Conservation (phyloP, 164 flowering plant species). For the Piper betle region DNA sequence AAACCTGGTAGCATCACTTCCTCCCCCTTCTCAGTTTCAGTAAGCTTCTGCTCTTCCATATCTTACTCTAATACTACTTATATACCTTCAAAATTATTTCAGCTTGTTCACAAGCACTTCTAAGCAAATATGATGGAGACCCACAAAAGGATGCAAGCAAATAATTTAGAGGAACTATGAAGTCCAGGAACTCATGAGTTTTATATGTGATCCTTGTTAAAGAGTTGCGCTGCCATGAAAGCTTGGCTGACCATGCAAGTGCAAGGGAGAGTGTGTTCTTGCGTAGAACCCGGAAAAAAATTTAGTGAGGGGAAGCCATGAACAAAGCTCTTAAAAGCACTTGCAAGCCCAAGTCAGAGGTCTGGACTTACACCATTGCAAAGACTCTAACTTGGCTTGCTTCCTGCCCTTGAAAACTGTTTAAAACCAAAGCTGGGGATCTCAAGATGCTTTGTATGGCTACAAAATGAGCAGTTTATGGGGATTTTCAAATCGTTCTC, state of each 20-base stretch:
- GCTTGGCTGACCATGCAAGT: slow-evolving; percentile 71
- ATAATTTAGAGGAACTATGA: background rate
- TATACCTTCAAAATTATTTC: no score
- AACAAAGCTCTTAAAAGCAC: slow-evolving; percentile 7
- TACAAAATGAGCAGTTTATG: slow-evolving; percentile 30
- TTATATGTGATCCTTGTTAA: slow-evolving; percentile 38
- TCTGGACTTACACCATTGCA: slow-evolving; percentile 5
- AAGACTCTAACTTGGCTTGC: slow-evolving; percentile 17
- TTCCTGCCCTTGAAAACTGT: slow-evolving; percentile 11
- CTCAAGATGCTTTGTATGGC: slow-evolving; percentile 29
- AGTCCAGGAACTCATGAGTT: slow-evolving; percentile 2
- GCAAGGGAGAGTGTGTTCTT: slow-evolving; percentile 25
- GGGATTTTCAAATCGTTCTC: slow-evolving; percentile 29
- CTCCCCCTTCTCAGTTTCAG: slow-evolving; percentile 31
- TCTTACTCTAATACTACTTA: background rate
- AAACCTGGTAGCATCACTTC: slow-evolving; percentile 69
- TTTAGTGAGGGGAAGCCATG: slow-evolving; percentile 6
- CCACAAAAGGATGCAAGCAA: background rate
- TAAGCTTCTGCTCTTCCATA: slow-evolving; percentile 28
- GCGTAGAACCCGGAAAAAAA: slow-evolving; percentile 16
- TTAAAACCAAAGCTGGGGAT: slow-evolving; percentile 40
- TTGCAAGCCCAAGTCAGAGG: slow-evolving; percentile 19
- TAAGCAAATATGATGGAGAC: background rate
- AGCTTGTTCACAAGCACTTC: background rate
- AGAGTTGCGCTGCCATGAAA: slow-evolving; percentile 42